A percentile compares a stretch with the other conserved stretches of the same genome.
Evolutionary conservation across 169 alveolate genomes (phyloP).

Genomic region (Eimeria praecox): DNA sequence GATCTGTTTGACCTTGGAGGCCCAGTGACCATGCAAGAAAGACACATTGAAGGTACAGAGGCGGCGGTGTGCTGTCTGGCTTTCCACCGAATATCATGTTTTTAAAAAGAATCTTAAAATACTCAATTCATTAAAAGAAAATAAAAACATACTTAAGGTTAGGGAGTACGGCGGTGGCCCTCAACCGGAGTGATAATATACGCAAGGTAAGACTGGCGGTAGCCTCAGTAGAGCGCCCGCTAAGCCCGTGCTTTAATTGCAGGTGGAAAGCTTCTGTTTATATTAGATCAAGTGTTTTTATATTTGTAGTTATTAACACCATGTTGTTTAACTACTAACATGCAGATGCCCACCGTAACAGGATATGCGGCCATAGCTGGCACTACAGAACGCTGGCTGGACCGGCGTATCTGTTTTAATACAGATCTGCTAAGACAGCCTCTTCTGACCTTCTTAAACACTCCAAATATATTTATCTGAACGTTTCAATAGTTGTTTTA

Average conservation of each 20-base stretch:
- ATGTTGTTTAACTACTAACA: not conserved
- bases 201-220: not conserved
- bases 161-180: not conserved
- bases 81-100: not conserved
- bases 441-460: not conserved
- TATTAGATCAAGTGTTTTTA: not conserved
- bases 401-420: not conserved
- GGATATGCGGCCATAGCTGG: too few relatives aligned
- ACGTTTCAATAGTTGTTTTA: not conserved
- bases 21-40: not conserved
- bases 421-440: not conserved
- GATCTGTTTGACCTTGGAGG: not conserved
- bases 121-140: not conserved
- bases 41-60: not conserved
- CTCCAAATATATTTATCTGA: not conserved
- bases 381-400: not conserved
- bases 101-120: not conserved
- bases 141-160: not conserved
- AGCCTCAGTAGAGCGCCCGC: not conserved
- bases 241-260: not conserved
- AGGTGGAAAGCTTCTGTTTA: not conserved
- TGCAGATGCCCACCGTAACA: too few relatives aligned
- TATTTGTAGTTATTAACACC: not conserved
- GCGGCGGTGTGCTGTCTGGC: not conserved
- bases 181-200: not conserved